Evolutionary conservation across 1,284 basidiomycete species (phyloP), one percentile per base, ranked within the genome.

Genomic region (Inonotus hispidus): DNA sequence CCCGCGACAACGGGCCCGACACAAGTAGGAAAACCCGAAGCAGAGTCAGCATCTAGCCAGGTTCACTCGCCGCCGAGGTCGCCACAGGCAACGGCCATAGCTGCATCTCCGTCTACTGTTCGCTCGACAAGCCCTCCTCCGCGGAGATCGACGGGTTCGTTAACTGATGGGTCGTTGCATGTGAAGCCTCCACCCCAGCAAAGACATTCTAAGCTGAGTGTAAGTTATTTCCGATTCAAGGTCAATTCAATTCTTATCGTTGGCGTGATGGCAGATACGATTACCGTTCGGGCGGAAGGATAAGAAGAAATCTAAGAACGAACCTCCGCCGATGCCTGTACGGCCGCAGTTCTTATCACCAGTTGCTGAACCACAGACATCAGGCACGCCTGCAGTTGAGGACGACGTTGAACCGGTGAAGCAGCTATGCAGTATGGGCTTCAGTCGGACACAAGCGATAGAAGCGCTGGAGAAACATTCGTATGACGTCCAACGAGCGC

Each of bases 381-480:
- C 68, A 14, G 68, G 67, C 6, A 81, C 85, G 3, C 83, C 87
- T 0, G 80, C 80, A 1, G 77, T 79, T 10, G 86, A 86, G 32
- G 90, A 91, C 64, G 92, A 93, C 65, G 84, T 87, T 4, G 85
- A 87, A 65, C 75, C 84, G 0, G 88, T 94, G 37, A 92, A 89
- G 70, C 85, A 87, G 67, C 75, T 94, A 49, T 82, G 82, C 53
- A 81, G 79, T 32, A 93, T 94, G 91, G 92, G 92, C 41, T 94
- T 94, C 77, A 86, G 81, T 66, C 82, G 92, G 53, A 73, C 77
- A n/a, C 85, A 92, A 70, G 88, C 89, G 0, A 80, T 94, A 6
- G 77, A 77, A 27, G 90, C 92, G 19, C 77, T 94, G 14, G 92
- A 94, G 72, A 80, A 79, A 63, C 77, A 87, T 68, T 84, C 82